Evolutionary conservation across 2,329 filamentous ascomycete species (phyloP).

Genomic region (Trichoderma citrinoviride): DNA sequence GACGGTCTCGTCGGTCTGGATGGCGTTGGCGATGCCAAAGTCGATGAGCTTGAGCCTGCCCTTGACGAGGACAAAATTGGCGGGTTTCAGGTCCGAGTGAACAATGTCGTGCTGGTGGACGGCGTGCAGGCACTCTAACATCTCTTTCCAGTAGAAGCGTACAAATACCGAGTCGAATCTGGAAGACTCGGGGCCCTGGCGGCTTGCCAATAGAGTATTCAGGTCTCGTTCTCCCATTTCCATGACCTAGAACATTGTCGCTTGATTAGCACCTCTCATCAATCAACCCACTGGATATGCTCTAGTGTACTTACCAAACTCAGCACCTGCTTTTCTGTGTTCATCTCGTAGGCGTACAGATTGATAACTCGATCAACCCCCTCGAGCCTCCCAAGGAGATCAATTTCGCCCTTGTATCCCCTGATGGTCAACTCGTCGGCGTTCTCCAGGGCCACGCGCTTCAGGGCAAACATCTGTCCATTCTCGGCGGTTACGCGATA

Average conservation of each 20-base stretch:
- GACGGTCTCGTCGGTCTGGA: conserved; percentile 90
- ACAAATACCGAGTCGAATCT: conserved; percentile 86
- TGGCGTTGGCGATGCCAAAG: conserved; percentile 97
- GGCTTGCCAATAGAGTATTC: conserved; percentile 75
- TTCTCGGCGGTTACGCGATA: conserved; percentile 98
- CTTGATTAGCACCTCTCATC: neutral
- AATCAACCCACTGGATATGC: neutral
- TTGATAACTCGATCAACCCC: conserved; percentile 88
- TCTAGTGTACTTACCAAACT: conserved; percentile 63
- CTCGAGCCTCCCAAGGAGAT: conserved; percentile 76
- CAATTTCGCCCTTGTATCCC: conserved; percentile 94
- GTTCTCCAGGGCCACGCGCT: conserved; percentile 86
- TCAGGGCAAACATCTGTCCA: conserved; percentile 90
- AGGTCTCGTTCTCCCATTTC: conserved; percentile 95
- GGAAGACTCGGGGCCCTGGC: conserved; percentile 68
- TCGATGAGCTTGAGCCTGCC: conserved; percentile 94
- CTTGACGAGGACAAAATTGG: conserved; percentile 91
- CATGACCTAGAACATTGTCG: conserved; percentile 65
- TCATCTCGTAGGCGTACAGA: conserved; percentile 89
- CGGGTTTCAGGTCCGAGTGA: conserved; percentile 94
- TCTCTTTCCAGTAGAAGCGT: conserved; percentile 98
- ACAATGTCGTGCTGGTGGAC: conserved; percentile 91
- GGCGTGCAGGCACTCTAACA: conserved; percentile 90
- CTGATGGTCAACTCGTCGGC: conserved; percentile 79
- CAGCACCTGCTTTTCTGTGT: conserved; percentile 84